A percentile compares a stretch with the other conserved stretches of the same genome.
Evolutionary conservation across 305 asterid genomes (phyloP).

Genomic region (Stenogyne calaminthoides): DNA sequence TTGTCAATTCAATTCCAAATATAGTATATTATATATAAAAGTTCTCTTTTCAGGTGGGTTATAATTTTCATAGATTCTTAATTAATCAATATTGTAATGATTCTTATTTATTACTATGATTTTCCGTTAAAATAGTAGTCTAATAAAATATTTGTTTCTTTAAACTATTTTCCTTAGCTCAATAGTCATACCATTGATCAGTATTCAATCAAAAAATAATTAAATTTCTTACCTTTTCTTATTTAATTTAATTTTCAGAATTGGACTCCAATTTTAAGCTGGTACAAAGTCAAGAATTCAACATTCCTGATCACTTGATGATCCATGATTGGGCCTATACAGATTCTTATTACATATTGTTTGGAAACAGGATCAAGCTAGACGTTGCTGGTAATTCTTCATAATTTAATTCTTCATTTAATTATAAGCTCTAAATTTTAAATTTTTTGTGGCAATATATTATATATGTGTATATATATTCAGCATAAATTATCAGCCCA

Average conservation of each 20-base stretch:
- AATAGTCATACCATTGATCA: neutral
- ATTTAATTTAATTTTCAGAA: slow-evolving; percentile 43
- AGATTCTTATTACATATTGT: slow-evolving; percentile 74
- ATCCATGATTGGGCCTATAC: slow-evolving; percentile 98
- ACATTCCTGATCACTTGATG: slow-evolving; percentile 88
- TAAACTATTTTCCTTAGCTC: neutral
- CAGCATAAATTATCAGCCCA: neutral
- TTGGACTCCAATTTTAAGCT: slow-evolving; percentile 69
- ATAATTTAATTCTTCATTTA: neutral
- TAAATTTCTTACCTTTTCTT: neutral
- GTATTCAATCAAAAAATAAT: neutral
- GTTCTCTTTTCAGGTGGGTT: neutral
- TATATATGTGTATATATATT: neutral
- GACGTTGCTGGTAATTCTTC: slow-evolving; percentile 65
- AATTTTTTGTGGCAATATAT: neutral
- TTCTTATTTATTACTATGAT: neutral
- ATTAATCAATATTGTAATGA: neutral
- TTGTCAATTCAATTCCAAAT: neutral
- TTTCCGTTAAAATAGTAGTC: too few relatives aligned
- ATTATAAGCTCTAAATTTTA: neutral
- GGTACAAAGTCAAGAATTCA: slow-evolving; percentile 72
- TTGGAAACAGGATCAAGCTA: slow-evolving; percentile 89
- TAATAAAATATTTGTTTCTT: too few relatives aligned
- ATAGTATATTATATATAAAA: neutral
- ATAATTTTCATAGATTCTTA: neutral